Evolutionary conservation across 1,284 basidiomycete species (phyloP).

Genomic region (Wallemia ichthyophaga): DNA sequence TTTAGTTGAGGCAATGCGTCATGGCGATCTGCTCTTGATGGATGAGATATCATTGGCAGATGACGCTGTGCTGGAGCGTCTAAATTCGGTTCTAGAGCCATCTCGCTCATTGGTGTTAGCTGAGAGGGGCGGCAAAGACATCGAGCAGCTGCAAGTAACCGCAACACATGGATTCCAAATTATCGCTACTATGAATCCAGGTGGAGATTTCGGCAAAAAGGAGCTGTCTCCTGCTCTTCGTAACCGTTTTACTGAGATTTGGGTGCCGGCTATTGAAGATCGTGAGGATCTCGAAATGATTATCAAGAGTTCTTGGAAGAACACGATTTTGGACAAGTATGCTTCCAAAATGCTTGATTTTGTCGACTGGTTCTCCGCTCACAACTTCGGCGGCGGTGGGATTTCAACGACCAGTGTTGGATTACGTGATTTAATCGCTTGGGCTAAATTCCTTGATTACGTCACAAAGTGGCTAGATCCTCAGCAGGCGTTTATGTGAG

Average conservation of each 20-base stretch:
- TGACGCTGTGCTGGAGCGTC: conserved; percentile 84
- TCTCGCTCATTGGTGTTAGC: conserved; percentile 69
- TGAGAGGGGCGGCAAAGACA: conserved; percentile 53
- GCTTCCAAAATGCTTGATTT: conserved; percentile 47
- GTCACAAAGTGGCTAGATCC: conserved; percentile 15
- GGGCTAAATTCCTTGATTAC: conserved; percentile 63
- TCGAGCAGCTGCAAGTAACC: conserved; percentile 33
- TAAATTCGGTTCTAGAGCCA: conserved; percentile 89
- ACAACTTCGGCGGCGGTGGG: conserved; percentile 29
- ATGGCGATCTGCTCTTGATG: conserved; percentile 59
- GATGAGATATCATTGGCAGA: conserved; percentile 97
- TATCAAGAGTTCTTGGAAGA: conserved; percentile 37
- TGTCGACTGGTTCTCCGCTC: conserved; percentile 38
- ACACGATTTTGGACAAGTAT: conserved; percentile 26
- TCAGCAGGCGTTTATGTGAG: not conserved
- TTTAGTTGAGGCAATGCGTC: conserved; percentile 64
- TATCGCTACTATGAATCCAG: conserved; percentile 96
- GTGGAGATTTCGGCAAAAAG: conserved; percentile 97
- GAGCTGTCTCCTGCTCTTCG: conserved; percentile 86
- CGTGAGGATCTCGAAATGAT: conserved; percentile 51
- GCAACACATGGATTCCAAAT: conserved; percentile 52
- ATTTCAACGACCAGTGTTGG: conserved; percentile 26
- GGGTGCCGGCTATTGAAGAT: conserved; percentile 69
- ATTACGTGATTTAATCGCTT: conserved; percentile 71
- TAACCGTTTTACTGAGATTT: conserved; percentile 97